These are phyloP conservation scores for Vitis labrusca DNA, from an alignment of 164 flowering plant species.

Conservation along the genomic window DNA sequence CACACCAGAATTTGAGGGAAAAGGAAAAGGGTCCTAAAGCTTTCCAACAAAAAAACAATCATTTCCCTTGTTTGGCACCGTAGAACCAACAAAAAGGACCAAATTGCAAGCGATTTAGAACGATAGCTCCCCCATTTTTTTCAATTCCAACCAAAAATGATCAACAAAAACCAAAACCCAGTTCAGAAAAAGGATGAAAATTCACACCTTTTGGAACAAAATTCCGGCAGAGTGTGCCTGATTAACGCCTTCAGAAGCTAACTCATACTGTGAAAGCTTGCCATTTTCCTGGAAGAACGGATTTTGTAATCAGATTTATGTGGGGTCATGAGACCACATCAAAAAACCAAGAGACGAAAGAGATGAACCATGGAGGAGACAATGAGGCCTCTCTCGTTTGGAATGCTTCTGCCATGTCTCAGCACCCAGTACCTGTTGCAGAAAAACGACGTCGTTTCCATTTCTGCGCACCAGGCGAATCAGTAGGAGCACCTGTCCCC, in stretches of 20 bases:
- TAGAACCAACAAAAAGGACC: too few species aligned
- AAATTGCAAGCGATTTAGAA: too few species aligned
- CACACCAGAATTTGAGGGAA: too few species aligned
- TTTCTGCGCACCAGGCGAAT: neutral
- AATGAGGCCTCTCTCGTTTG: slow-evolving; percentile 81
- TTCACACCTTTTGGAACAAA: slow-evolving; percentile 54
- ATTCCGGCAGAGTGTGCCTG: slow-evolving; percentile 83
- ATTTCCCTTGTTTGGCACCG: too few species aligned
- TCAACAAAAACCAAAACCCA: too few species aligned
- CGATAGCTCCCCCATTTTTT: too few species aligned
- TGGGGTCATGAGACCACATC: neutral
- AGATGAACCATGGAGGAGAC: slow-evolving; percentile 74
- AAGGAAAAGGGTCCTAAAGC: too few species aligned
- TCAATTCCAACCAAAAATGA: too few species aligned
- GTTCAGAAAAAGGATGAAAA: neutral
- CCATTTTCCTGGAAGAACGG: slow-evolving; percentile 71
- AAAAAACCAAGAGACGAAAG: neutral
- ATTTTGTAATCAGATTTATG: too few species aligned
- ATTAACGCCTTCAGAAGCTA: slow-evolving; percentile 74
- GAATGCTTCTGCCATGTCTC: slow-evolving; percentile 93
- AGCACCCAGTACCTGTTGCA: slow-evolving; percentile 84
- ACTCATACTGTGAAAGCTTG: slow-evolving; percentile 48
- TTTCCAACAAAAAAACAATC: too few species aligned
- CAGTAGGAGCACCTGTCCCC: too few species aligned
- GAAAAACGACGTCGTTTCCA: slow-evolving; percentile 38